Evolutionary conservation across 768 basidiomycete species (phyloP).

Genomic region (Hypsizygus marmoreus): DNA sequence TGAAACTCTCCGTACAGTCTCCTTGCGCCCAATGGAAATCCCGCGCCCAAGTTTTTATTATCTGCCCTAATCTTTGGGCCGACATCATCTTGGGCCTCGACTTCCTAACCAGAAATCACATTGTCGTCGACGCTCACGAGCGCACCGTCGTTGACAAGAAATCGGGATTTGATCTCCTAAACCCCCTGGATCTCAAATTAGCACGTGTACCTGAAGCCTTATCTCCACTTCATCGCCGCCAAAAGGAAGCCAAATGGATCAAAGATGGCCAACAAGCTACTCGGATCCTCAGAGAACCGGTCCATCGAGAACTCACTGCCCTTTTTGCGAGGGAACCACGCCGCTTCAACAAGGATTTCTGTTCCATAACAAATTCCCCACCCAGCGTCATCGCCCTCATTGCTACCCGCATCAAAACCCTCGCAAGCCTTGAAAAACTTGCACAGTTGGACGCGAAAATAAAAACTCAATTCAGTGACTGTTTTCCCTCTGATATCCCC

Average conservation of each 20-base stretch:
- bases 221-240: not conserved
- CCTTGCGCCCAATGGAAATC: not conserved
- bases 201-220: no score
- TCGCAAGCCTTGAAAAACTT: not conserved
- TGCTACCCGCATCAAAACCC: not conserved
- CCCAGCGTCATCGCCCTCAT: not conserved
- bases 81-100: not conserved
- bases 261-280: not conserved
- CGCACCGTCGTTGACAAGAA: not conserved
- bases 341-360: not conserved
- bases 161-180: not conserved
- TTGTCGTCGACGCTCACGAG: not conserved
- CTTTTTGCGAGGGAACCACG: not conserved
- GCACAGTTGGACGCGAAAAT: not conserved
- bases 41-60: not conserved
- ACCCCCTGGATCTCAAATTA: not conserved
- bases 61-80: not conserved
- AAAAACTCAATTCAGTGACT: not conserved
- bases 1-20: not conserved
- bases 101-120: not conserved
- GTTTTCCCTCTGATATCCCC: not conserved
- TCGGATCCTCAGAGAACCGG: not conserved
- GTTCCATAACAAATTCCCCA: not conserved
- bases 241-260: not conserved
- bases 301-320: not conserved